Evolutionary conservation across 2,329 filamentous ascomycete genomes (phyloP).

Genomic region (Talaromyces albobiverticillius): DNA sequence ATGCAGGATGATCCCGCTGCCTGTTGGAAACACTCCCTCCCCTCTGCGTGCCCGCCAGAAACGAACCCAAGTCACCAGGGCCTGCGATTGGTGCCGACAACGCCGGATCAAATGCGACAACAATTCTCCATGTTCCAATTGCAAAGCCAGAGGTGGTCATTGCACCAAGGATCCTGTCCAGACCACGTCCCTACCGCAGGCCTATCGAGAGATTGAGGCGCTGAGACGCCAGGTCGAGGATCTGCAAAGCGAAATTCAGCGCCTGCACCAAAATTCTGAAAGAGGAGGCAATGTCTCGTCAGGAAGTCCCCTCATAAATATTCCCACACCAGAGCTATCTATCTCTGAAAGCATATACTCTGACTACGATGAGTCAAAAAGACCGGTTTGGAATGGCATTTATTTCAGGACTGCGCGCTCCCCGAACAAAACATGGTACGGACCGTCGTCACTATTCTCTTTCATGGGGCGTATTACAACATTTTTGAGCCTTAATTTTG

Average conservation of each 20-base stretch:
- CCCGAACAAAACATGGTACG: slow-evolving; percentile 42
- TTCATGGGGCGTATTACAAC: slow-evolving; percentile 44
- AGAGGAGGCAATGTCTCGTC: slow-evolving; percentile 24
- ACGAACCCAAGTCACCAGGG: slow-evolving; percentile 9
- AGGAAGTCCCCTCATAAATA: too few relatives aligned
- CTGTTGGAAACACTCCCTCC: not conserved
- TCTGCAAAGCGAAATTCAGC: slow-evolving; percentile 30
- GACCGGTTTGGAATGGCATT: slow-evolving; percentile 39
- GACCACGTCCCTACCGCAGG: slow-evolving; percentile 9
- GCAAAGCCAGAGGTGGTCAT: slow-evolving; percentile 2
- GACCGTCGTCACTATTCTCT: slow-evolving; percentile 45
- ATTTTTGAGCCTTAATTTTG: slow-evolving; percentile 34
- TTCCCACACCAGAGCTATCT: slow-evolving; percentile 4
- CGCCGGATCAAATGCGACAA: slow-evolving; percentile 11
- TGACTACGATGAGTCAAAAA: slow-evolving; percentile 15
- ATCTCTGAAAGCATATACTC: not conserved
- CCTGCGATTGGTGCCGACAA: slow-evolving; percentile 9
- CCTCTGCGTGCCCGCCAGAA: slow-evolving; percentile 7
- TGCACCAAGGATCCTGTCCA: not conserved
- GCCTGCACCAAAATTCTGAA: slow-evolving; percentile 28
- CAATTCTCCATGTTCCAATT: slow-evolving; percentile 10
- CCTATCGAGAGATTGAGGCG: slow-evolving; percentile 6
- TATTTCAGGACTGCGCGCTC: slow-evolving; percentile 36
- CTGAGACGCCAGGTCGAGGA: slow-evolving; percentile 14
- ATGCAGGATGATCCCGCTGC: not conserved